Base-by-base conservation (phyloP, 768 basidiomycete genomes). In the Coprinopsis cinerea region DNA sequence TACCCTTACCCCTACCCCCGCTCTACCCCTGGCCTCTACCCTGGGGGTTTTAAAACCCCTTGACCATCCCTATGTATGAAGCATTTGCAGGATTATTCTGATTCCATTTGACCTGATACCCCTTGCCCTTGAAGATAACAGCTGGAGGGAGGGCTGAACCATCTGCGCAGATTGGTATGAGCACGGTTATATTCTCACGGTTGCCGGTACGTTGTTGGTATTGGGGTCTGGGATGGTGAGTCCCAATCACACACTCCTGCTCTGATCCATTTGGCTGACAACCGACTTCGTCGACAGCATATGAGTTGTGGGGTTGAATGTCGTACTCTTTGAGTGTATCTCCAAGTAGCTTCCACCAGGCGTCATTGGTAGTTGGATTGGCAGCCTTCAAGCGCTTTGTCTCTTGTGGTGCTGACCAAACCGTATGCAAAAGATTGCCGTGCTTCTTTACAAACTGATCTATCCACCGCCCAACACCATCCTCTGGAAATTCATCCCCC, bases 11-110 rank as follows among this genome's bases (percentile, higher is more conserved):
- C n/a, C n/a, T n/a, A n/a, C n/a, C n/a, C n/a, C n/a, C n/a, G n/a
- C n/a, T n/a, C n/a, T n/a, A n/a, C n/a, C n/a, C n/a, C n/a, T n/a
- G n/a, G n/a, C n/a, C n/a, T n/a, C n/a, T n/a, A n/a, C n/a, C n/a
- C n/a, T n/a, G n/a, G n/a, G n/a, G n/a, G n/a, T n/a, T n/a, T n/a
- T n/a, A n/a, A n/a, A n/a, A n/a, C n/a, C n/a, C n/a, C n/a, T n/a
- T n/a, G n/a, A n/a, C n/a, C n/a, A n/a, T n/a, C n/a, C n/a, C n/a
- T n/a, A n/a, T n/a, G n/a, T n/a, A n/a, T n/a, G n/a, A 68, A 24
- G 71, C 70, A 23, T 73, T 59, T 11, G 60, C 40, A 17, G 71
- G 70, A 56, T 75, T 74, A 23, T 72, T 56, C 48, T 71, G 64
- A n/a, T n/a, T 49, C 74, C 75, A 77, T 17, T 56, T 63, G 2